Percentiles rank a stretch among this genome's conserved stretches.
phyloP scores from a whole-genome alignment of 176 grass and related monocot genomes.

The Rhynchospora pubera region DNA sequence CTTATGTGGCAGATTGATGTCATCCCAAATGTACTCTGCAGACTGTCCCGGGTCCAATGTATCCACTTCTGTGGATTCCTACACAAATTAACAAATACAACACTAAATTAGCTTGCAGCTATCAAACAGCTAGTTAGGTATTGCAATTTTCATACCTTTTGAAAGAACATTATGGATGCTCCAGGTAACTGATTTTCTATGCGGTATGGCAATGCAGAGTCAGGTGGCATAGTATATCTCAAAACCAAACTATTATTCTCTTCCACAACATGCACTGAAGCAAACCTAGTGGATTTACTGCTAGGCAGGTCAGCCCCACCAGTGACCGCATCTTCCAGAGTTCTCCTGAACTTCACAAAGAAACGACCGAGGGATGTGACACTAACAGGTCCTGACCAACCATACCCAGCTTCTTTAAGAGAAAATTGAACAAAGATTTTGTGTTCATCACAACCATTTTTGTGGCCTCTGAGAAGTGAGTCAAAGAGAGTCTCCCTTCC shows the following conservation, averaged over 20 bases:
- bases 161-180: slow-evolving; percentile 67
- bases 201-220: slow-evolving; percentile 59
- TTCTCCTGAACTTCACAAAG: slow-evolving; percentile 72
- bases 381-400: slow-evolving; percentile 70
- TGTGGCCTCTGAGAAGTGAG: slow-evolving; percentile 63
- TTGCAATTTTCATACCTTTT: slow-evolving; percentile 52
- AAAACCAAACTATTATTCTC: slow-evolving; percentile 56
- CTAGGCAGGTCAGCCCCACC: slow-evolving; percentile 20
- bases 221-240: slow-evolving; percentile 48
- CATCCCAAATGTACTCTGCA: slow-evolving; percentile 71
- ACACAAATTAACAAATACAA: slow-evolving; percentile 29
- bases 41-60: slow-evolving; percentile 45
- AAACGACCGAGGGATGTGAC: slow-evolving; percentile 63
- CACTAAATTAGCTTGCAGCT: neutral
- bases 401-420: slow-evolving; percentile 40
- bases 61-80: slow-evolving; percentile 69
- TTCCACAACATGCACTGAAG: slow-evolving; percentile 64
- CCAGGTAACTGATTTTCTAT: slow-evolving; percentile 68
- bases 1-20: slow-evolving; percentile 66
- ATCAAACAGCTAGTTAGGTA: neutral
- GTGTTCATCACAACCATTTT: slow-evolving; percentile 53
- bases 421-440: slow-evolving; percentile 67
- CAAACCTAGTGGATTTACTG: slow-evolving; percentile 42
- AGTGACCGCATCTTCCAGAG: slow-evolving; percentile 5
- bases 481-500: slow-evolving; percentile 51